Base-by-base conservation (phyloP, 2,329 filamentous ascomycete species). In the Fragosphaeria purpurea region DNA sequence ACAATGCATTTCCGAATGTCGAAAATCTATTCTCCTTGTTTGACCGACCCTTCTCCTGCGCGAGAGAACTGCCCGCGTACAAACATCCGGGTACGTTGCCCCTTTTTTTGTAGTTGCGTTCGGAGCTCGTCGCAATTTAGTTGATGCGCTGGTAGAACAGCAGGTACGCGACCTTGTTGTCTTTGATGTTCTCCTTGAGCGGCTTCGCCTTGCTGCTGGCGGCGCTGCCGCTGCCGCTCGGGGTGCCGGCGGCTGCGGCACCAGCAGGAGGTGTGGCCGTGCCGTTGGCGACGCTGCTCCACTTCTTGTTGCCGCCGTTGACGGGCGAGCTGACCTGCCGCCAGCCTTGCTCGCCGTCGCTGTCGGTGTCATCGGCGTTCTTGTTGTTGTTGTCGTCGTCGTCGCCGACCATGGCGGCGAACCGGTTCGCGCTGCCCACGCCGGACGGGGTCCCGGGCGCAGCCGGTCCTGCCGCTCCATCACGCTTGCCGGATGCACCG, bases 141-240 rank as follows among this genome's bases (percentile, higher is more conserved):
- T 58, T 79, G 54, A 93, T 79, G 61, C 81, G 82, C 71, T 96
- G 85, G 67, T 98, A 98, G 70, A 98, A 95, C 62, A 98, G 71
- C 58, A 98, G 80, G 69, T 98, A 98, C 4, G 93, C 93, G 52
- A 96, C 91, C 75, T 95, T 95, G 75, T 91, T 95, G 66, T 97
- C 91, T 67, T 88, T 88, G 63, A 86, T 77, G 57, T 70, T 79
- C 59, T 82, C 81, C 66, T 80, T 74, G 64, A 72, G 55, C 66
- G 80, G 67, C 69, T 79, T 75, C 61, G 73, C 57, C 71, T 79
- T 75, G 70, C 73, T 68, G 67, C 71, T 69, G 61, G 35, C 72
- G 44, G 67, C 69, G 43, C 74, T 75, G n/a, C 55, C 43, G 22
- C 22, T 22, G 22, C 22, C 22, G 22, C 22, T 22, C 22, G 22